Conservation (phyloP, 2,329 filamentous ascomycete species). For the Aspergillus latus region DNA sequence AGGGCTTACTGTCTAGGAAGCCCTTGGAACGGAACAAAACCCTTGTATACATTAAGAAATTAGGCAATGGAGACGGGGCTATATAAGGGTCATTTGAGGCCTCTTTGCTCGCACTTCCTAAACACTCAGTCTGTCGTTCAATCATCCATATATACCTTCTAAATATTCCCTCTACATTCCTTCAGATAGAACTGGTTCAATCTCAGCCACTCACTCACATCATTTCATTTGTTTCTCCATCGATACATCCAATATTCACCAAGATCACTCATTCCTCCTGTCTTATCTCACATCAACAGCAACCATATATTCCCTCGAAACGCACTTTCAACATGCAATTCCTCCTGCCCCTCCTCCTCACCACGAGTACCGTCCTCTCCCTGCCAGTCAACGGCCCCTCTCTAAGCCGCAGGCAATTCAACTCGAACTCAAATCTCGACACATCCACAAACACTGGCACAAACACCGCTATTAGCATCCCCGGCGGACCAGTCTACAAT, state of each 20-base stretch:
- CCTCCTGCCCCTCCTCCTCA: not conserved
- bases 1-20: too few species aligned
- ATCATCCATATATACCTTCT: not conserved
- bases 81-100: not conserved
- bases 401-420: conserved; percentile 1
- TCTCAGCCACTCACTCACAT: not conserved
- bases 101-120: not conserved
- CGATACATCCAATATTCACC: not conserved
- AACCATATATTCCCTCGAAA: not conserved
- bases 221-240: not conserved
- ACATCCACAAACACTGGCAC: conserved; percentile 14
- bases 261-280: not conserved
- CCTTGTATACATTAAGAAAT: not conserved
- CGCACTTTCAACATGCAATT: not conserved
- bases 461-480: conserved; percentile 17
- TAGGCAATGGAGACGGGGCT: not conserved
- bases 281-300: not conserved
- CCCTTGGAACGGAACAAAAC: not conserved
- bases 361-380: not conserved
- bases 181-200: not conserved
- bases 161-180: not conserved
- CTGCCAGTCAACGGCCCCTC: not conserved
- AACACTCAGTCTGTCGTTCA: not conserved
- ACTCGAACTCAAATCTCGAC: conserved; percentile 5
- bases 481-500: conserved; percentile 19